Base-by-base conservation (phyloP, 129 eudicot genomes). In the Arctium lappa region DNA sequence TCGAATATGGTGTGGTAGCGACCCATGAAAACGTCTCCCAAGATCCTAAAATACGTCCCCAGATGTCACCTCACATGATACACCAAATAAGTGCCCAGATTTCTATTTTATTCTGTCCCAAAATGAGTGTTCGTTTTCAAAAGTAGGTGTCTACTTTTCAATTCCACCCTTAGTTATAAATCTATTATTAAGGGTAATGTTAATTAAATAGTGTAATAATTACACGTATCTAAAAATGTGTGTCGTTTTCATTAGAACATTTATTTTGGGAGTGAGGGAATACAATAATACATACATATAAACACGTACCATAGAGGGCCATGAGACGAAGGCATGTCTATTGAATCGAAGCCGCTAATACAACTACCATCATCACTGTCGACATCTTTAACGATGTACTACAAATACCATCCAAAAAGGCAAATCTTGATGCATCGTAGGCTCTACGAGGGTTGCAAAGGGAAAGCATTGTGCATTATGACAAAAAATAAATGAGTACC, bases 21-120 rank as follows among this genome's bases (percentile, higher is more conserved):
- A 46, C 98, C 97, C 97, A 94, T 94, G 77, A 94, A 94, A 71
- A 94, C 84, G 42, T 94, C 98, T 63, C 98, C 98, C 88, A 94
- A 75, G 42, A 94, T 89, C 98, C 97, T 94, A 87, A 82, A 88
- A 18, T 38, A 76, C 73, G 12, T 36, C 69, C 22, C 5, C 34
- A 75, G 1, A 63, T 66, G 75, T 75, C 66, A 82, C 53, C 32
- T 30, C 29, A 82, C 16, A 68, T 29, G 13, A 22, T 46, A 68
- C 69, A 82, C 68, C 48, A 65, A 44, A 44, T 44, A 44, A 44
- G 12, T 44, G 50, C 8, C 50, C 50, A 44, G 1, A 44, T 44
- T 44, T 44, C 12, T 44, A 44, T 44, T 44, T 42, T 44, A 7
- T 7, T 44, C 8, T 44, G 50, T 44, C 50, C 50, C 50, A 44